phyloP scores from a whole-genome alignment of 1,284 basidiomycete genomes.

The Phylloporus sp. region DNA sequence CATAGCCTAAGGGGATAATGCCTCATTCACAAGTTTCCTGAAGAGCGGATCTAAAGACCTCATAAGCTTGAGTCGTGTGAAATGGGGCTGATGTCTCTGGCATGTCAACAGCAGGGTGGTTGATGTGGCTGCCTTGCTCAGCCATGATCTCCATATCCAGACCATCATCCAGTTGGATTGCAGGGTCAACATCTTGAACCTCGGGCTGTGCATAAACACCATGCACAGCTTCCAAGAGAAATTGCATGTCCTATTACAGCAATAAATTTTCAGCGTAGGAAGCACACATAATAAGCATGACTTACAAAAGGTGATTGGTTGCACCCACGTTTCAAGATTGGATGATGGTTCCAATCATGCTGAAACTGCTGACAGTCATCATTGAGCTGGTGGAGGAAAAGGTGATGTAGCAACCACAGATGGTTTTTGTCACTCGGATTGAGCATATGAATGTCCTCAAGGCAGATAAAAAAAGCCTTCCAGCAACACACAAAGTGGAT shows the following conservation, averaged over 20 bases:
- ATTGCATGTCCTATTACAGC: not conserved
- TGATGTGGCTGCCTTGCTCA: not conserved
- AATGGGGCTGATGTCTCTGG: not conserved
- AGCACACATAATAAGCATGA: not conserved
- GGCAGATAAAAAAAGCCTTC: not conserved
- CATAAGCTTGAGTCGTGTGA: not conserved
- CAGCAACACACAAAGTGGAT: conserved; percentile 16
- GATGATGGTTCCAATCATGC: conserved; percentile 13
- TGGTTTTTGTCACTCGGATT: not conserved
- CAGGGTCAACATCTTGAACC: not conserved
- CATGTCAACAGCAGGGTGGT: not conserved
- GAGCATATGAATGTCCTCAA: not conserved
- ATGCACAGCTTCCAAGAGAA: not conserved
- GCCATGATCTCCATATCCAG: not conserved
- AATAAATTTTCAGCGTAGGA: too few species aligned
- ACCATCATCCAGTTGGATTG: not conserved
- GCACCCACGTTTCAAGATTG: not conserved
- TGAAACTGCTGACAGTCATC: conserved; percentile 42
- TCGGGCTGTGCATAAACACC: not conserved
- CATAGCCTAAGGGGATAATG: not conserved
- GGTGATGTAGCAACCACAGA: not conserved
- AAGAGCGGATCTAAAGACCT: not conserved
- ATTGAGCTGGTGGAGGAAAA: not conserved
- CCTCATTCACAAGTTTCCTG: not conserved
- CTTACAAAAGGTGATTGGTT: not conserved